Evolutionary conservation across 1,284 basidiomycete genomes (phyloP).

Genomic region (Ceratobasidium sp.): DNA sequence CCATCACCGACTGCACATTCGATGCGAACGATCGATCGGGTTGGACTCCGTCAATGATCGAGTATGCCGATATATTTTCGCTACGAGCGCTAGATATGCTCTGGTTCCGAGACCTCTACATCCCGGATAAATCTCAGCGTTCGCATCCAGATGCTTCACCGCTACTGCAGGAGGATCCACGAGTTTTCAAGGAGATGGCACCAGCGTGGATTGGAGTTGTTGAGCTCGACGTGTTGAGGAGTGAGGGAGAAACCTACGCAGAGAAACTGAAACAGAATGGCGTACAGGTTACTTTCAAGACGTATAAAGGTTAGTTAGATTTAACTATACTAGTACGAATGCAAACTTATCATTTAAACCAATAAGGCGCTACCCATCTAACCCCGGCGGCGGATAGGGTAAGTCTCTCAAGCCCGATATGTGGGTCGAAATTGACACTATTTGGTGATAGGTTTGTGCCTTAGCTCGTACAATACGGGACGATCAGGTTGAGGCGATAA

Average conservation of each 20-base stretch:
- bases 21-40: slow-evolving; percentile 58
- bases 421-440: background rate
- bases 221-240: slow-evolving; percentile 75
- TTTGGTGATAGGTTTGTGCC: slow-evolving; percentile 6
- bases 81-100: slow-evolving; percentile 74
- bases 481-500: slow-evolving; percentile 30
- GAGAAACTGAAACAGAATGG: slow-evolving; percentile 70
- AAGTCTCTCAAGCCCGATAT: background rate
- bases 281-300: slow-evolving; percentile 67
- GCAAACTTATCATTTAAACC: too few relatives aligned
- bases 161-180: slow-evolving; percentile 59
- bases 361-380: slow-evolving; percentile 27
- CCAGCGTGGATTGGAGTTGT: slow-evolving; percentile 58
- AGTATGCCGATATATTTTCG: slow-evolving; percentile 71
- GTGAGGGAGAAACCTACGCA: slow-evolving; percentile 76
- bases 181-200: slow-evolving; percentile 19
- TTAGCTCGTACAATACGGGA: slow-evolving; percentile 19
- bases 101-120: slow-evolving; percentile 78
- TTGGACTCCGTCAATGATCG: slow-evolving; percentile 64
- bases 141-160: slow-evolving; percentile 78
- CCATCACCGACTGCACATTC: slow-evolving; percentile 72
- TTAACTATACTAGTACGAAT: too few relatives aligned
- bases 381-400: slow-evolving; percentile 30
- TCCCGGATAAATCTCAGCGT: slow-evolving; percentile 71
- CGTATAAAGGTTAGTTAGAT: slow-evolving; percentile 61